A percentile compares a stretch with the other conserved stretches of the same genome.
These are phyloP conservation scores for Ceratobasidium sp. DNA, from an alignment of 1,284 basidiomycete genomes.

Conservation along the genomic window DNA sequence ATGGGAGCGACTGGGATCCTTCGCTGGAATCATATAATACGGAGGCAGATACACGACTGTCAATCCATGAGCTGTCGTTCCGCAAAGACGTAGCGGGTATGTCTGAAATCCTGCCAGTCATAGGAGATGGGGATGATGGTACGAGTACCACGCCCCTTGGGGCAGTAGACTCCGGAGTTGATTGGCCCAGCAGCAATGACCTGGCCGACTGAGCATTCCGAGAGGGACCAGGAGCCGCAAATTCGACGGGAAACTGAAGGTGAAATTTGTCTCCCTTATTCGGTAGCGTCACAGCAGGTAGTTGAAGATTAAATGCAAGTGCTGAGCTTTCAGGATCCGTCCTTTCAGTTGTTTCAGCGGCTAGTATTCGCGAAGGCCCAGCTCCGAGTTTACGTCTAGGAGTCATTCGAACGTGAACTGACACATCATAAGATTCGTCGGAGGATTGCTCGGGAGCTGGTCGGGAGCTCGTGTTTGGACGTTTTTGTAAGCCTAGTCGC, in stretches of 20 bases:
- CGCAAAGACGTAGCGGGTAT: background rate
- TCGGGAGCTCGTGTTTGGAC: constrained; percentile 3
- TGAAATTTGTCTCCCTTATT: background rate
- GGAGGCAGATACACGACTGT: background rate
- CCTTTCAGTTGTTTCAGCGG: background rate
- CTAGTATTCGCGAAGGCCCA: constrained; percentile 2
- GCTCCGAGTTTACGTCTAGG: constrained; percentile 18
- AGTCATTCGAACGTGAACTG: constrained; percentile 17
- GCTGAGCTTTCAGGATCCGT: background rate
- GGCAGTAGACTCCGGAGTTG: background rate
- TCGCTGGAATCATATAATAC: background rate
- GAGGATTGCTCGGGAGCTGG: background rate
- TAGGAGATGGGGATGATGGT: constrained; percentile 26
- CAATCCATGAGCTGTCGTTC: background rate
- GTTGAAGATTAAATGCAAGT: background rate
- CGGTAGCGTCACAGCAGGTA: background rate
- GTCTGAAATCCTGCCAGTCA: background rate
- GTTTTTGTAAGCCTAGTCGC: constrained; percentile 31
- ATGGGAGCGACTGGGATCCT: background rate
- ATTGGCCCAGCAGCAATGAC: background rate
- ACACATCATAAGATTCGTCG: constrained; percentile 1
- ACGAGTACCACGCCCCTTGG: constrained; percentile 21
- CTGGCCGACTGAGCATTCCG: background rate
- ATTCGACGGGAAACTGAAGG: constrained; percentile 3
- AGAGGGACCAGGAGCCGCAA: background rate